These are phyloP conservation scores for Aspergillus sergii DNA, from an alignment of 2,329 filamentous ascomycete genomes.

Conservation along the genomic window DNA sequence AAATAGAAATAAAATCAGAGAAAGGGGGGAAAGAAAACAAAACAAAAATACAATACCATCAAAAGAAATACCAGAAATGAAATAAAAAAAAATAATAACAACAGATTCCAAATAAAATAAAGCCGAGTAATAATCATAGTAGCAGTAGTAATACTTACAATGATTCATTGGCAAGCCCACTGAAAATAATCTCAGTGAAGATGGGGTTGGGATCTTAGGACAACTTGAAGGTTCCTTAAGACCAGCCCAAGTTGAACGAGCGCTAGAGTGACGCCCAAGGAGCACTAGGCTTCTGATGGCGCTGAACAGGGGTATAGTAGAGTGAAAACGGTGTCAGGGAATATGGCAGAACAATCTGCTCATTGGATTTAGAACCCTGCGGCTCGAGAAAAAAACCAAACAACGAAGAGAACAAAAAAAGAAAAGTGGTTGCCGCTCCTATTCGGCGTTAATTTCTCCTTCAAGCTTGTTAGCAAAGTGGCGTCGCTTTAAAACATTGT, in stretches of 20 bases:
- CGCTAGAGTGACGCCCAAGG: conserved; percentile 25
- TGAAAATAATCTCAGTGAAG: background rate
- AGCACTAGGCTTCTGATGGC: conserved; percentile 17
- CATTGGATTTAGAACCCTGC: conserved; percentile 15
- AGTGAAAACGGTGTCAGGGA: conserved; percentile 17
- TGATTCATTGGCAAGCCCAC: conserved; percentile 26
- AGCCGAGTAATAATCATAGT: background rate
- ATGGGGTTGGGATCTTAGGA: background rate
- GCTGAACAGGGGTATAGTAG: conserved; percentile 19
- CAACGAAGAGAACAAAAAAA: conserved; percentile 1
- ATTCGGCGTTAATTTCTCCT: background rate
- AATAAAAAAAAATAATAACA: background rate
- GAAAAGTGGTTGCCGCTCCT: background rate
- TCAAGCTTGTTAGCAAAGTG: background rate
- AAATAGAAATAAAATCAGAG: background rate
- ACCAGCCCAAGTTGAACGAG: conserved; percentile 25
- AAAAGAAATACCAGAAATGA: too few species aligned
- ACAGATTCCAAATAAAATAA: background rate
- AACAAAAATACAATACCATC: background rate
- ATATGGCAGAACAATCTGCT: conserved; percentile 10
- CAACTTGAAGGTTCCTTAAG: conserved; percentile 20
- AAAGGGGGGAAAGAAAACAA: background rate
- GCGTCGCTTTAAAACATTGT: background rate
- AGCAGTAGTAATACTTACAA: conserved; percentile 18
- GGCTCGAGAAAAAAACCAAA: conserved; percentile 12